Base-by-base conservation (phyloP, 2,329 filamentous ascomycete species). In the Ceratocystis destructans region DNA sequence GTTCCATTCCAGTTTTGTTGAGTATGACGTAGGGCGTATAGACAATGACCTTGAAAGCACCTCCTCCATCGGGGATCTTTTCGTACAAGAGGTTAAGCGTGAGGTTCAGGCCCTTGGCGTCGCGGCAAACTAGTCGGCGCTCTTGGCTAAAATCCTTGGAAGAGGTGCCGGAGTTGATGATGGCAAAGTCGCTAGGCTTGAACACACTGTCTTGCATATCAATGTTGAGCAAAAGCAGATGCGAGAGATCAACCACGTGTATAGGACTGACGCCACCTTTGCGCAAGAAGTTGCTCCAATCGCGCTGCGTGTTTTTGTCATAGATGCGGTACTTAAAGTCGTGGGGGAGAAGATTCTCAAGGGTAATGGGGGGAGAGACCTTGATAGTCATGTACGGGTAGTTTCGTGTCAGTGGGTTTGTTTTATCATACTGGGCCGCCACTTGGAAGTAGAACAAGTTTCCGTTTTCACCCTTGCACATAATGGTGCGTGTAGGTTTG, bases 271-370 rank as follows among this genome's bases (percentile, higher is more conserved):
- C 87, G 15, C 95, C 95, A 31, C 95, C 94, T 75, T 96, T 97
- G 67, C 94, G 86, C 61, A 99, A 78, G 77, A 99, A 99, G 74
- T 99, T 99, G 3, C 90, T 95, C 94, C 94, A 99, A 74, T 99
- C 94, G 74, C 95, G 96, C 79, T 93, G 95, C 0, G 92, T 96
- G 74, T 96, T 95, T 78, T 95, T 96, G 78, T 99, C 94, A 73
- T 97, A 99, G 66, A 99, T 97, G 66, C 93, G 86, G 75, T 99
- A 99, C 76, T 99, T 97, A 84, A 99, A 99, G 76, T 99, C 94
- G 73, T 94, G 97, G 0, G 94, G 94, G 46, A 99, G 78, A 55
- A 99, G 78, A 70, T 99, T 99, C 75, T 99, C 93, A 3, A 99
- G 82, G 62, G 96, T 93, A 15, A 99, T 85, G 0, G 95, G 94